Base-by-base conservation (phyloP, 768 basidiomycete genomes). In the Tylopilus rubrobrunneus region DNA sequence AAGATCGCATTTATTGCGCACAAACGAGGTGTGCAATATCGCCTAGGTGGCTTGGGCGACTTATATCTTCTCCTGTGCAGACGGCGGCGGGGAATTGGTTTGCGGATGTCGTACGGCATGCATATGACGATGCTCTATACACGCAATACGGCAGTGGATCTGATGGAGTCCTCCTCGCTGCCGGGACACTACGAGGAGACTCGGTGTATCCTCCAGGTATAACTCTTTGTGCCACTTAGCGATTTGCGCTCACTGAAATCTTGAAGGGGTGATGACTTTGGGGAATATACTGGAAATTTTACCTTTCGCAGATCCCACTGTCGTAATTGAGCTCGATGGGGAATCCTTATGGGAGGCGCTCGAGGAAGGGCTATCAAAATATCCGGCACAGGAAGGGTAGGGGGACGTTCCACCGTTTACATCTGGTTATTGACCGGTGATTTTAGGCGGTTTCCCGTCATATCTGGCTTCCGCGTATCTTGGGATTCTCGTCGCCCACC, bases 321-420 rank as follows among this genome's bases (percentile, higher is more conserved):
- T 97, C 6, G 90, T 92, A 4, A 60, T 93, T 11, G 86, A 93
- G 66, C 67, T 96, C 12, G 84, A 90, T 58, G 92, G 93, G 2
- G 76, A 79, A 59, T 75, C 83, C 0, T 77, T 96, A 42, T 94
- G 92, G 89, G 84, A 83, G 40, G 83, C 86, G 0, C 59, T 96
- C 34, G 93, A 97, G 64, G 75, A 76, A 11, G 81, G 83, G 7
- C 72, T 97, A 7, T 74, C 73, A 53, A 89, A 80, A 48, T 95
- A 87, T 82, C 93, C 93, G 7, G 86, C 91, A 17, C 92, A 93
- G 69, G 93, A 95, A 78, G 93, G 93, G 92, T 84, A 55, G 68
- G 75, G 53, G 2, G n/a, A 48, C 21, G 9, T 53, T 23, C 25
- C 27, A 0, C 15, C 34, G 10, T 31, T 31, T 15, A n/a, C 27